These are phyloP conservation scores for Trypanosoma vivax DNA, from an alignment of 208 protist species.

Conservation along the genomic window DNA sequence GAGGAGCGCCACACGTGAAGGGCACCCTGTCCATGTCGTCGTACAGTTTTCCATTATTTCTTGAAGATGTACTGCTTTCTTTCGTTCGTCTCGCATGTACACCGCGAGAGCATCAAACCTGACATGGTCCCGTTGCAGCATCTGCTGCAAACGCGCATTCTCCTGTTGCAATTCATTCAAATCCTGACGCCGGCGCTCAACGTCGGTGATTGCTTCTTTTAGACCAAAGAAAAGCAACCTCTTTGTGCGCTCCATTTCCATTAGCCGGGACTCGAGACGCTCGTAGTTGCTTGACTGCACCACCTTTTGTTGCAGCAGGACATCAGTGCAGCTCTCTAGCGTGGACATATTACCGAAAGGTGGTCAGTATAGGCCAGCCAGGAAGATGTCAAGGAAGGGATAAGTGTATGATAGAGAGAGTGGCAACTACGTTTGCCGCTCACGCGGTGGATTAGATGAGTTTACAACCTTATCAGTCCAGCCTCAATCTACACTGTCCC, in stretches of 20 bases:
- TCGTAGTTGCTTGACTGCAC: constrained; percentile 63
- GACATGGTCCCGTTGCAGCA: constrained; percentile 41
- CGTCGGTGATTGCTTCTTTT: constrained; percentile 44
- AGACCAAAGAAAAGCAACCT: constrained; percentile 35
- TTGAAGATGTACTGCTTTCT: constrained; percentile 14
- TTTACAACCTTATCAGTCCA: no score
- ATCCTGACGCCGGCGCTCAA: constrained; percentile 46
- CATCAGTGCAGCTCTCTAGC: constrained; percentile 60
- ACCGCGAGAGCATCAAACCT: constrained; percentile 42
- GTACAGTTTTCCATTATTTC: constrained; percentile 26
- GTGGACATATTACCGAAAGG: constrained; percentile 20
- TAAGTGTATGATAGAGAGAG: neutral
- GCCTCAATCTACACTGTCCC: no score
- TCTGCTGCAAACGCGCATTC: constrained; percentile 29
- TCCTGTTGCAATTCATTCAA: constrained; percentile 38
- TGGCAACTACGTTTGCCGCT: no score
- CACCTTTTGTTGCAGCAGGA: constrained; percentile 67
- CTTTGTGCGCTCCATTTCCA: constrained; percentile 42
- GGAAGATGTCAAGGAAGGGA: constrained; percentile 8
- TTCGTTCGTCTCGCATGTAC: constrained; percentile 17
- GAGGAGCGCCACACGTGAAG: constrained; percentile 29
- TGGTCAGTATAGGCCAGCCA: neutral
- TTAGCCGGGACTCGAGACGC: constrained; percentile 48
- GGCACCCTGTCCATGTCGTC: constrained; percentile 35
- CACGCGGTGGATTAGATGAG: no score